phyloP scores from a whole-genome alignment of 2,329 filamentous ascomycete genomes.

The Neonectria coccinea region DNA sequence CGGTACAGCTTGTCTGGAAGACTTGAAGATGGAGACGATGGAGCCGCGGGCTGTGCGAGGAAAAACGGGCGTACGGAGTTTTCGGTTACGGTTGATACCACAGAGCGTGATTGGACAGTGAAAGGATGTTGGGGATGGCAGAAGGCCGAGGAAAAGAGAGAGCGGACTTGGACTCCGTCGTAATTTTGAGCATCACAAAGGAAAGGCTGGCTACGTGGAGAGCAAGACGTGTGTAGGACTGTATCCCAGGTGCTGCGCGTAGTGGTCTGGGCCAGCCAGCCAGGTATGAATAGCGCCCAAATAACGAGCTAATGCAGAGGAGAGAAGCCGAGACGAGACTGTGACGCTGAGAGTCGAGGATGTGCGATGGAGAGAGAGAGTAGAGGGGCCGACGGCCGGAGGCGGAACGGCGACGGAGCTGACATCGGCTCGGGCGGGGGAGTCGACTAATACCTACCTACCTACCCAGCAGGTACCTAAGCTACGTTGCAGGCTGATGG shows the following conservation, averaged over 20 bases:
- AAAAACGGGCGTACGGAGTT: slow-evolving; percentile 41
- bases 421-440: slow-evolving; percentile 4
- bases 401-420: slow-evolving; percentile 21
- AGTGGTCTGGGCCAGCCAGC: neutral
- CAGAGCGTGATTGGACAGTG: slow-evolving; percentile 30
- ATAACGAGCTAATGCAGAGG: slow-evolving; percentile 13
- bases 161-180: slow-evolving; percentile 43
- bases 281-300: slow-evolving; percentile 2
- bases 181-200: slow-evolving; percentile 17
- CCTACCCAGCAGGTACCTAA: neutral
- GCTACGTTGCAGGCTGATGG: no score
- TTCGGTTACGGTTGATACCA: slow-evolving; percentile 32
- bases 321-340: slow-evolving; percentile 4
- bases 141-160: slow-evolving; percentile 22
- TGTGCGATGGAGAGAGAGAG: slow-evolving; percentile 2
- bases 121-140: slow-evolving; percentile 14
- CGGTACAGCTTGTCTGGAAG: slow-evolving; percentile 54
- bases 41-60: neutral
- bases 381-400: slow-evolving; percentile 23
- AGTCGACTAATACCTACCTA: neutral
- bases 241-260: neutral
- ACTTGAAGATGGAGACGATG: slow-evolving; percentile 28
- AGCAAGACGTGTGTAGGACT: neutral
- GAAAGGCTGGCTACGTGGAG: slow-evolving; percentile 9
- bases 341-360: slow-evolving; percentile 1